Conservation (phyloP, 352 stramenopile species). For the Globisporangium cystogenes region DNA sequence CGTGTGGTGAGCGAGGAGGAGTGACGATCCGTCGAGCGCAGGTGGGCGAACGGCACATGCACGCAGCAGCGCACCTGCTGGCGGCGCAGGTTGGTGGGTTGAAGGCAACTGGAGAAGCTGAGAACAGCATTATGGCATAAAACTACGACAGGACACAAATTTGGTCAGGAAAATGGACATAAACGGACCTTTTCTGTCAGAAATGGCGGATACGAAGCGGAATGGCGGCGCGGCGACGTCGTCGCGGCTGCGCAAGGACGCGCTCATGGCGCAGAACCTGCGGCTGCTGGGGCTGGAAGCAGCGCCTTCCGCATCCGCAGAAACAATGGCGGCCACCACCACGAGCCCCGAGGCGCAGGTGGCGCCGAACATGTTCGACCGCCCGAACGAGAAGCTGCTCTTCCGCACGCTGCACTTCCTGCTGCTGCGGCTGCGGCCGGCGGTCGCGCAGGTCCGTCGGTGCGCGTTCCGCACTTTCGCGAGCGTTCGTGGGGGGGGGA, state of each 20-base stretch:
- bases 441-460: slow-evolving; percentile 14
- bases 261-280: slow-evolving; percentile 42
- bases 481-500: too few species aligned
- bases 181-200: too few species aligned
- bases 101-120: too few species aligned
- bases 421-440: slow-evolving; percentile 23
- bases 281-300: slow-evolving; percentile 29
- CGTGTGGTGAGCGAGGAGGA: too few species aligned
- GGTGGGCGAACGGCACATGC: too few species aligned
- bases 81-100: too few species aligned
- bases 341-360: slow-evolving; percentile 2
- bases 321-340: background rate
- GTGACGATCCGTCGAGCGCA: too few species aligned
- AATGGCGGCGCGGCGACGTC: background rate
- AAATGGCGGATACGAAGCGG: background rate
- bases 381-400: slow-evolving; percentile 53
- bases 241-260: slow-evolving; percentile 25
- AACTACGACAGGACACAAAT: too few species aligned
- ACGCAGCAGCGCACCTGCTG: too few species aligned
- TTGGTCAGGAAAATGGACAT: too few species aligned
- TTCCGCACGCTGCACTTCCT: slow-evolving; percentile 40
- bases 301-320: background rate
- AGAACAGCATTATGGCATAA: too few species aligned
- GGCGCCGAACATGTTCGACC: slow-evolving; percentile 35
- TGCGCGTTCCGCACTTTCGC: too few species aligned